phyloP scores from a whole-genome alignment of 306 rosid species.

The Dalbergia oliveri region DNA sequence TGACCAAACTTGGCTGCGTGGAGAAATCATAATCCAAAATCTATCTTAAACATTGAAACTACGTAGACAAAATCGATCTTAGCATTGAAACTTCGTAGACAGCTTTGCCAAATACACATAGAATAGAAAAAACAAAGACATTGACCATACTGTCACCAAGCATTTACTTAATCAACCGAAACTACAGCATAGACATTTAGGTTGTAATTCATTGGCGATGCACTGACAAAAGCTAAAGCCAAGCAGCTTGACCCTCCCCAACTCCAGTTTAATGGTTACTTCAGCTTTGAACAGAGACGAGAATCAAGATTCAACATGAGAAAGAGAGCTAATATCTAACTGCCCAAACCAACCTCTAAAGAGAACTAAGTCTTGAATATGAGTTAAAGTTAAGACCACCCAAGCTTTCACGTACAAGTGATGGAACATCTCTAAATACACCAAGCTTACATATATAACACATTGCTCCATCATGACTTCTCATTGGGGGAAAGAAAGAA shows the following conservation, averaged over 20 bases:
- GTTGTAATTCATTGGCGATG: neutral
- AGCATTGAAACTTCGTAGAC: neutral
- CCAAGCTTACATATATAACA: neutral
- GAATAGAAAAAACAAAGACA: neutral
- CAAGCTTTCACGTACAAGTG: neutral
- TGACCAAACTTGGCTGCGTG: neutral
- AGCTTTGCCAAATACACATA: neutral
- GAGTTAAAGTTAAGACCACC: neutral
- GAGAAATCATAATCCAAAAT: neutral
- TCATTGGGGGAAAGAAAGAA: neutral
- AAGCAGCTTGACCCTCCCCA: neutral
- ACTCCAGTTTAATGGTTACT: neutral
- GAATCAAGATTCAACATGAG: neutral
- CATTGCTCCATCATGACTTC: conserved; percentile 11
- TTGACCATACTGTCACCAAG: neutral
- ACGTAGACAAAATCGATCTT: neutral
- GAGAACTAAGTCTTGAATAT: neutral
- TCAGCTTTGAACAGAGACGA: neutral
- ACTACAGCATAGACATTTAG: neutral
- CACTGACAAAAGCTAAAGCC: neutral
- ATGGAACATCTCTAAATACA: conserved; percentile 16
- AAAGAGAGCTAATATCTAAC: neutral
- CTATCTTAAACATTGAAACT: neutral
- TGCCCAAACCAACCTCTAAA: neutral
- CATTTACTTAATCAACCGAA: neutral